Evolutionary conservation across 177 flowering plant species (phyloP).

Genomic region (Vitis hybrid): DNA sequence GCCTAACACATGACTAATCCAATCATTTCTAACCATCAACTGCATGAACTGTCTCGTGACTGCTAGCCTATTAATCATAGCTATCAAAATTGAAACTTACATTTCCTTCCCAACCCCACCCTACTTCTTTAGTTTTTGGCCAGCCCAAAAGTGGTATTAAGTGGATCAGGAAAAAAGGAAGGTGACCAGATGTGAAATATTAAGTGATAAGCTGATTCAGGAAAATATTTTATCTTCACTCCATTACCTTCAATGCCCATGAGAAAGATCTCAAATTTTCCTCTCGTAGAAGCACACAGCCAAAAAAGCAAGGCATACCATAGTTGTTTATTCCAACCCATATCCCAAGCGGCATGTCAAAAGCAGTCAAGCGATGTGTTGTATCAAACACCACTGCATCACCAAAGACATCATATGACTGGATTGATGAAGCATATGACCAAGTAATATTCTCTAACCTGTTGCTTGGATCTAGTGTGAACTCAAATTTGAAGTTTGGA

Average conservation of each 20-base stretch:
- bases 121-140: not conserved
- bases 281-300: slow-evolving; percentile 80
- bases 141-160: not conserved
- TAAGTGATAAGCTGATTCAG: not conserved
- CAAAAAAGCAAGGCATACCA: slow-evolving; percentile 93
- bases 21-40: not conserved
- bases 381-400: slow-evolving; percentile 95
- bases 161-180: slow-evolving; percentile 3
- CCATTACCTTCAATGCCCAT: slow-evolving; percentile 90
- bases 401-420: slow-evolving; percentile 76
- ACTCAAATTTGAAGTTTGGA: slow-evolving; percentile 70
- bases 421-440: slow-evolving; percentile 82
- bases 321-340: slow-evolving; percentile 93
- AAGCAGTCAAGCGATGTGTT: slow-evolving; percentile 80
- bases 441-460: slow-evolving; percentile 88
- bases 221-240: not conserved
- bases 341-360: slow-evolving; percentile 92
- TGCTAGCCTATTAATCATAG: not conserved
- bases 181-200: not conserved
- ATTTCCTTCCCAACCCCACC: not conserved
- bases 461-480: slow-evolving; percentile 55
- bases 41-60: not conserved
- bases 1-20: not conserved
- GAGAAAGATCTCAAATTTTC: slow-evolving; percentile 65
- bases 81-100: not conserved